Percentiles rank a stretch among this genome's conserved stretches.
Evolutionary conservation across 768 basidiomycete species (phyloP).

Genomic region (Rhodotorula graminis): DNA sequence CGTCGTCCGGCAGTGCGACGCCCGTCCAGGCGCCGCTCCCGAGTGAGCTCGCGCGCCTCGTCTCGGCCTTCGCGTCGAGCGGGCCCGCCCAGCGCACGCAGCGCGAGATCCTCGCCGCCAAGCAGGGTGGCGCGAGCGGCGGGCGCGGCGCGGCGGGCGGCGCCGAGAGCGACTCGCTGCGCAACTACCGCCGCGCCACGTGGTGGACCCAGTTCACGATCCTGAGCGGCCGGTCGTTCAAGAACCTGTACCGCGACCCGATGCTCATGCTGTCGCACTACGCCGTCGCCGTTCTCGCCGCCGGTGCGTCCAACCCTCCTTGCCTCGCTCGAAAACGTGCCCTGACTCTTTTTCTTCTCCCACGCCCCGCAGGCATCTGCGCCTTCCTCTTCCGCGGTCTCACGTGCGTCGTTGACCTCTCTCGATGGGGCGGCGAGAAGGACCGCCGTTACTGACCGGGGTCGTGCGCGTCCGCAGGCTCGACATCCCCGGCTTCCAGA

Average conservation of each 20-base stretch:
- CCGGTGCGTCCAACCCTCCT: slow-evolving; percentile 55
- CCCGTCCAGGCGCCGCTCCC: slow-evolving; percentile 47
- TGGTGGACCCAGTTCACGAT: slow-evolving; percentile 89
- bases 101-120: slow-evolving; percentile 45
- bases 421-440: no score
- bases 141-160: slow-evolving; percentile 50
- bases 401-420: slow-evolving; percentile 45
- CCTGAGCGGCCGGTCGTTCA: slow-evolving; percentile 91
- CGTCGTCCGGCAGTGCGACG: slow-evolving; percentile 20
- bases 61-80: slow-evolving; percentile 66
- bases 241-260: slow-evolving; percentile 94
- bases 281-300: slow-evolving; percentile 71
- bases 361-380: slow-evolving; percentile 63
- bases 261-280: slow-evolving; percentile 88
- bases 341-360: neutral
- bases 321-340: neutral
- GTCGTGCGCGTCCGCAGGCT: slow-evolving; percentile 52
- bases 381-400: slow-evolving; percentile 89
- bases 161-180: slow-evolving; percentile 51
- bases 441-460: no score
- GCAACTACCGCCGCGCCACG: slow-evolving; percentile 62
- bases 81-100: slow-evolving; percentile 51
- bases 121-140: slow-evolving; percentile 62
- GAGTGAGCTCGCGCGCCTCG: slow-evolving; percentile 64
- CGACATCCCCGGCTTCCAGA: slow-evolving; percentile 97